These are phyloP conservation scores for Penicillium silybi DNA, from an alignment of 495 filamentous ascomycete genomes.

Conservation along the genomic window DNA sequence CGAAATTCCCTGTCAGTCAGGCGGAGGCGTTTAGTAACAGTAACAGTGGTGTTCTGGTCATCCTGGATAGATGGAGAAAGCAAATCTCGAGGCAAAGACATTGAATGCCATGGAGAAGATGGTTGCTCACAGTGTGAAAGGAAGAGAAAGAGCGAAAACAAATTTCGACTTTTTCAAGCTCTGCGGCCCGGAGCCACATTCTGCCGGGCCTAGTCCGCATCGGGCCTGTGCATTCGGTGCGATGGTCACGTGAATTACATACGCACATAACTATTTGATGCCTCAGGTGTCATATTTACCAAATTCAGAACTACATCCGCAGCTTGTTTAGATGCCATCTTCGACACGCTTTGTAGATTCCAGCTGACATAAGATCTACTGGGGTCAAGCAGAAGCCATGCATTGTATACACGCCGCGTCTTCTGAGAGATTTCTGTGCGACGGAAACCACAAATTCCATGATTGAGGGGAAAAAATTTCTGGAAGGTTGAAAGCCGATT, in stretches of 20 bases:
- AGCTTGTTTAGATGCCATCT: too few relatives aligned
- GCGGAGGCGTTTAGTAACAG: background rate
- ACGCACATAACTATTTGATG: too few relatives aligned
- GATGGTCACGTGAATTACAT: background rate
- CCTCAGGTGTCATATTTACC: too few relatives aligned
- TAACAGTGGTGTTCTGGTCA: background rate
- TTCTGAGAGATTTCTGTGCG: too few relatives aligned
- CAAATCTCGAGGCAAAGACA: constrained; percentile 10
- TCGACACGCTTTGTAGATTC: too few relatives aligned
- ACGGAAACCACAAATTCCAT: too few relatives aligned
- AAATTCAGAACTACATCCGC: too few relatives aligned
- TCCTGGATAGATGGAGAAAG: background rate
- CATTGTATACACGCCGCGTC: too few relatives aligned
- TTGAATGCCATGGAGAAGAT: constrained; percentile 18
- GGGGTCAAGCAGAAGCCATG: too few relatives aligned
- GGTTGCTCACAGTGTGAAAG: constrained; percentile 13
- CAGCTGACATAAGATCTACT: too few relatives aligned
- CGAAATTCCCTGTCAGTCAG: constrained; percentile 7
- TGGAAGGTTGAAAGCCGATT: too few relatives aligned
- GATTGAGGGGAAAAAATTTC: too few relatives aligned
- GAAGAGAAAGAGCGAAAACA: constrained; percentile 16
- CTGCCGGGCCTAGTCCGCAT: constrained; percentile 2
- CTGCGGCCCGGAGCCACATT: constrained; percentile 8
- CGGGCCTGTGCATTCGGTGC: background rate
- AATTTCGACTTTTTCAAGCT: constrained; percentile 26